Conservation (phyloP, 2,329 filamentous ascomycete species). For the Botrytis aclada region DNA sequence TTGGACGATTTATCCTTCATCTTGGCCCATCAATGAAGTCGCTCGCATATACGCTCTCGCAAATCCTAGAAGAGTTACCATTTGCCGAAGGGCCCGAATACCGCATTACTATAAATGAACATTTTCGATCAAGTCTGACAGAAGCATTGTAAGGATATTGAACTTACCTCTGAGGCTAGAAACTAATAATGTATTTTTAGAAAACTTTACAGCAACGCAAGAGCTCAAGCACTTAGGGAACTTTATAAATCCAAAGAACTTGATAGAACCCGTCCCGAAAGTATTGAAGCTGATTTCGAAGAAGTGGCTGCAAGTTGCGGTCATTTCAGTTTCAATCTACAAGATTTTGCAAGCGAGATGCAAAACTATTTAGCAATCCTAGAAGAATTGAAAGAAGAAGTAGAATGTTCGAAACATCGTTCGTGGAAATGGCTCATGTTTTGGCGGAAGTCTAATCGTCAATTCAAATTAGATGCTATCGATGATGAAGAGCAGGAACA, state of each 20-base stretch:
- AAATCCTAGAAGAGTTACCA: slow-evolving; percentile 83
- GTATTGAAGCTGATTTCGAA: slow-evolving; percentile 87
- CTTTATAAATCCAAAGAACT: slow-evolving; percentile 80
- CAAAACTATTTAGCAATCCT: slow-evolving; percentile 77
- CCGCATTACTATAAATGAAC: slow-evolving; percentile 70
- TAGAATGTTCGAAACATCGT: slow-evolving; percentile 57
- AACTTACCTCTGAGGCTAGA: neutral
- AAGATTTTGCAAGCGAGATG: slow-evolving; percentile 89
- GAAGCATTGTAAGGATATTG: slow-evolving; percentile 60
- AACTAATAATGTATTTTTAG: slow-evolving; percentile 19
- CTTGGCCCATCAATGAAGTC: slow-evolving; percentile 96
- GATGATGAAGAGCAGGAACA: slow-evolving; percentile 34
- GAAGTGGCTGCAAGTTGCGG: slow-evolving; percentile 97
- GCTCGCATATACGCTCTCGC: slow-evolving; percentile 83
- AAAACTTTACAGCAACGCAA: slow-evolving; percentile 71
- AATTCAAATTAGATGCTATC: slow-evolving; percentile 9
- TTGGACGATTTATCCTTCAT: slow-evolving; percentile 82
- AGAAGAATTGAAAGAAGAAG: slow-evolving; percentile 75
- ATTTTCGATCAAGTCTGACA: slow-evolving; percentile 74
- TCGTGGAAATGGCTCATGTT: slow-evolving; percentile 85
- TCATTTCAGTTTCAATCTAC: slow-evolving; percentile 88
- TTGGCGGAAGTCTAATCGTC: slow-evolving; percentile 53
- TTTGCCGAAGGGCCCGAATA: slow-evolving; percentile 68
- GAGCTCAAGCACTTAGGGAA: slow-evolving; percentile 70
- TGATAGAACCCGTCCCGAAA: slow-evolving; percentile 63